Conservation (phyloP, 176 grass and related monocot genomes). For the Coix lacrymajobi region DNA sequence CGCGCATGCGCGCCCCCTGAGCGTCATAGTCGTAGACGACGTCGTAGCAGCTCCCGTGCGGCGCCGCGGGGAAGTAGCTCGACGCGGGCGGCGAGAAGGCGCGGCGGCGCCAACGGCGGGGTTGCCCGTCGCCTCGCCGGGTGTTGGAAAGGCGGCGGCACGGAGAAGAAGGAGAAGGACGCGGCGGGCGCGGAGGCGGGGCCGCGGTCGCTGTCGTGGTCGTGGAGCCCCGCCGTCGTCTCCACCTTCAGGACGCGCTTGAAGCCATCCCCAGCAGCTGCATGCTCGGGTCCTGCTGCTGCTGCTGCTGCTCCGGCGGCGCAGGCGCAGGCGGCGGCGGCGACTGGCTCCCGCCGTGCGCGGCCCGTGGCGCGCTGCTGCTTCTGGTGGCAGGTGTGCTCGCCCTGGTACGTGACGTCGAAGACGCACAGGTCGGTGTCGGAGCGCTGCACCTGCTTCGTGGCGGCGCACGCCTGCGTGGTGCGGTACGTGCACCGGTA, state of each 20-base stretch:
- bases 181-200: neutral
- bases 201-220: neutral
- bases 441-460: slow-evolving; percentile 88
- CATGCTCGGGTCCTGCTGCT: neutral
- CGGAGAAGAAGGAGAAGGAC: slow-evolving; percentile 35
- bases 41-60: neutral
- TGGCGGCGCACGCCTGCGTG: slow-evolving; percentile 52
- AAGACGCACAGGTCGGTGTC: slow-evolving; percentile 57
- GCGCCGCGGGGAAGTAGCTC: slow-evolving; percentile 36
- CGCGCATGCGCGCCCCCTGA: neutral
- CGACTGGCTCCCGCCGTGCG: neutral
- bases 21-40: neutral
- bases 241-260: slow-evolving; percentile 34
- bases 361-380: neutral
- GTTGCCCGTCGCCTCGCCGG: neutral
- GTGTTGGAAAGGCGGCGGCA: neutral
- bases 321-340: neutral
- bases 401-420: slow-evolving; percentile 67
- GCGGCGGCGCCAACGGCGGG: neutral
- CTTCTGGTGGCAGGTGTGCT: slow-evolving; percentile 63
- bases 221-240: neutral
- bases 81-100: slow-evolving; percentile 17
- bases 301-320: neutral
- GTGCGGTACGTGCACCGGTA: slow-evolving; percentile 82
- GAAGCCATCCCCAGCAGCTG: slow-evolving; percentile 54